phyloP scores from a whole-genome alignment of 2,329 filamentous ascomycete species.

The Neofusicoccum sp. region DNA sequence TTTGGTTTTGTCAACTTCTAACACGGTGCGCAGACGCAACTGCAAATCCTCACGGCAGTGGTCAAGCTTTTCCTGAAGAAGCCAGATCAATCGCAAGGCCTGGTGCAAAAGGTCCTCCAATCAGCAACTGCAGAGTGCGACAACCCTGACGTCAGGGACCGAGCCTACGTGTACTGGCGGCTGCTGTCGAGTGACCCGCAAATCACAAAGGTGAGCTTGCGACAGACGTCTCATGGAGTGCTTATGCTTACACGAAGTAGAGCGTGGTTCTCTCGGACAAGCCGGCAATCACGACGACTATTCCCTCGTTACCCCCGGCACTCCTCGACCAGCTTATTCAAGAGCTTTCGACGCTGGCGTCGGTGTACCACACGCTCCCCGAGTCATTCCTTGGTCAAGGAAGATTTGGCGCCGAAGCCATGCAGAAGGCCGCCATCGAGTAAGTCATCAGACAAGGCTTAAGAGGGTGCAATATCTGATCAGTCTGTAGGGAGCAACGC shows the following conservation, averaged over 20 bases:
- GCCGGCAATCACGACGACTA: conserved; percentile 90
- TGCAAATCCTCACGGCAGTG: conserved; percentile 94
- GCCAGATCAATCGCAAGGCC: conserved; percentile 81
- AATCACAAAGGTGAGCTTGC: conserved; percentile 70
- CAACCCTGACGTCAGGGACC: conserved; percentile 94
- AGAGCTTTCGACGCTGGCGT: conserved; percentile 91
- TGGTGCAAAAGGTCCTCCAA: conserved; percentile 94
- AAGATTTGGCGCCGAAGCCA: conserved; percentile 86
- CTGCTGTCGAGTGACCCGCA: conserved; percentile 88
- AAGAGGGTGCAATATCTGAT: conserved; percentile 18
- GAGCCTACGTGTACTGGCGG: conserved; percentile 98
- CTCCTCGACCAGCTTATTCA: conserved; percentile 86
- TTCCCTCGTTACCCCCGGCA: conserved; percentile 78
- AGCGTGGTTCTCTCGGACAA: conserved; percentile 91
- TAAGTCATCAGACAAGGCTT: conserved; percentile 25
- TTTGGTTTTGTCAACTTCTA: not conserved
- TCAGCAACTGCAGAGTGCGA: conserved; percentile 91
- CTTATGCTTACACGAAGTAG: conserved; percentile 36
- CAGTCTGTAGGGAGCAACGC: conserved; percentile 66
- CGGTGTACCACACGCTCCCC: conserved; percentile 97
- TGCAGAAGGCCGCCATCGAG: conserved; percentile 93
- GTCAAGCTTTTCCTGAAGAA: conserved; percentile 98
- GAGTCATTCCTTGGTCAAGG: conserved; percentile 98
- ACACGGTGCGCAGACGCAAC: conserved; percentile 66
- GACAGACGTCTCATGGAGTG: not conserved